Conservation (phyloP, 2,329 filamentous ascomycete species). For the Huntiella omanensis region DNA sequence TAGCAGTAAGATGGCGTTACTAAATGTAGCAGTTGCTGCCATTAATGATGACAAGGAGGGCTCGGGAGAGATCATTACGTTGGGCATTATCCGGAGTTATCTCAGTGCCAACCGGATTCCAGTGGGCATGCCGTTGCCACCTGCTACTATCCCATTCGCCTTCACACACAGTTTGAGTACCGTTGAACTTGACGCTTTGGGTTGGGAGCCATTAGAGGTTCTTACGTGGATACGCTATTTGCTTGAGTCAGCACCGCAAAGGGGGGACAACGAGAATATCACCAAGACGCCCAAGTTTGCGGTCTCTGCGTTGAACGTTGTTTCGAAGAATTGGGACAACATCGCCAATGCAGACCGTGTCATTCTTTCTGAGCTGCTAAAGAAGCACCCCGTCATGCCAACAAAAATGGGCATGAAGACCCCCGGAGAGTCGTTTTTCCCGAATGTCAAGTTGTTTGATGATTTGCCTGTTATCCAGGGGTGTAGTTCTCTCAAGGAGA, state of each 20-base stretch:
- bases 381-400: slow-evolving; percentile 57
- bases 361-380: slow-evolving; percentile 29
- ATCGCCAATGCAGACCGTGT: slow-evolving; percentile 8
- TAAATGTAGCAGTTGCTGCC: slow-evolving; percentile 64
- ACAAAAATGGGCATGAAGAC: slow-evolving; percentile 80
- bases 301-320: slow-evolving; percentile 52
- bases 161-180: slow-evolving; percentile 53
- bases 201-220: slow-evolving; percentile 72
- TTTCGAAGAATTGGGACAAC: slow-evolving; percentile 77
- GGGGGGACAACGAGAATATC: slow-evolving; percentile 46
- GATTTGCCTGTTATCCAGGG: slow-evolving; percentile 69
- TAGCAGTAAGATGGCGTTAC: slow-evolving; percentile 45
- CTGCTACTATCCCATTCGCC: slow-evolving; percentile 66
- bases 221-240: slow-evolving; percentile 73
- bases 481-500: slow-evolving; percentile 71
- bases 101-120: slow-evolving; percentile 63
- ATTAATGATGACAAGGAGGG: slow-evolving; percentile 38
- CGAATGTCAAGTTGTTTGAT: slow-evolving; percentile 84
- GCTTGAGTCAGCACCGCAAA: slow-evolving; percentile 44
- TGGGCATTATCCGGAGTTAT: slow-evolving; percentile 58
- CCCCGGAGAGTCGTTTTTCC: slow-evolving; percentile 76
- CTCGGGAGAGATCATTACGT: slow-evolving; percentile 52
- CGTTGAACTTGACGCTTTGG: slow-evolving; percentile 56
- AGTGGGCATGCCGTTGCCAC: slow-evolving; percentile 60
- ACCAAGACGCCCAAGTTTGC: slow-evolving; percentile 57